Percentiles rank a stretch among this genome's conserved stretches.
Evolutionary conservation across 2,329 filamentous ascomycete genomes (phyloP).

Genomic region (Xylariaceae sp.): DNA sequence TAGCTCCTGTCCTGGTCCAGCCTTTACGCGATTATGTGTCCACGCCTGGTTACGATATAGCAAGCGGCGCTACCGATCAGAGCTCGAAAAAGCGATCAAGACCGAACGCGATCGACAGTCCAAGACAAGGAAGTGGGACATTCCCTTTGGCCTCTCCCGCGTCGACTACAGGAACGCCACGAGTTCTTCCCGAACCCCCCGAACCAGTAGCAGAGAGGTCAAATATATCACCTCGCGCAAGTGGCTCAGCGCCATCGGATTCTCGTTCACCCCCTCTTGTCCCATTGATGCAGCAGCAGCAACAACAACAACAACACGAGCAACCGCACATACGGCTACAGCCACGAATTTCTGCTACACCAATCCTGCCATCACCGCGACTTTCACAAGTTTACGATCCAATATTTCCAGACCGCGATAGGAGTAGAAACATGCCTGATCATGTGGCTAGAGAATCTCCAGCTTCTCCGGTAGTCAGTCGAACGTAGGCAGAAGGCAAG

Average conservation of each 20-base stretch:
- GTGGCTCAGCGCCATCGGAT: conserved; percentile 21
- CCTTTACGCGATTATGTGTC: conserved; percentile 31
- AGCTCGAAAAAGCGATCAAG: conserved; percentile 24
- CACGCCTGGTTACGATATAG: conserved; percentile 32
- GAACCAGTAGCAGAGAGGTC: conserved; percentile 29
- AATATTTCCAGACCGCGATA: conserved; percentile 32
- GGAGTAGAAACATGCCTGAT: conserved; percentile 28
- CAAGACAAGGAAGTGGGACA: conserved; percentile 21
- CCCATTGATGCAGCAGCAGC: conserved; percentile 25
- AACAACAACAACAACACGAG: conserved; percentile 17
- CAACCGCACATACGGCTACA: conserved; percentile 25
- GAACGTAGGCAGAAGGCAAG: conserved; percentile 16
- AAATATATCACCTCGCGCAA: conserved; percentile 28
- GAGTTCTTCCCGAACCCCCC: conserved; percentile 28
- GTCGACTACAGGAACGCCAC: conserved; percentile 28
- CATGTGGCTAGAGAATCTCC: conserved; percentile 24
- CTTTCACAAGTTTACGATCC: conserved; percentile 27
- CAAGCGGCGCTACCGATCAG: conserved; percentile 24
- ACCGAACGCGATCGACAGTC: conserved; percentile 25
- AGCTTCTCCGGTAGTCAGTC: conserved; percentile 28
- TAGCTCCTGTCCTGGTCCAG: conserved; percentile 16
- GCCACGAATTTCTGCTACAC: conserved; percentile 20
- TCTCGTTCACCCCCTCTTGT: conserved; percentile 28
- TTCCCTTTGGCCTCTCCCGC: conserved; percentile 29
- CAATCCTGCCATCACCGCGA: conserved; percentile 24